phyloP scores from a whole-genome alignment of 805 yeast species.

The Yamadazyma scolyti region DNA sequence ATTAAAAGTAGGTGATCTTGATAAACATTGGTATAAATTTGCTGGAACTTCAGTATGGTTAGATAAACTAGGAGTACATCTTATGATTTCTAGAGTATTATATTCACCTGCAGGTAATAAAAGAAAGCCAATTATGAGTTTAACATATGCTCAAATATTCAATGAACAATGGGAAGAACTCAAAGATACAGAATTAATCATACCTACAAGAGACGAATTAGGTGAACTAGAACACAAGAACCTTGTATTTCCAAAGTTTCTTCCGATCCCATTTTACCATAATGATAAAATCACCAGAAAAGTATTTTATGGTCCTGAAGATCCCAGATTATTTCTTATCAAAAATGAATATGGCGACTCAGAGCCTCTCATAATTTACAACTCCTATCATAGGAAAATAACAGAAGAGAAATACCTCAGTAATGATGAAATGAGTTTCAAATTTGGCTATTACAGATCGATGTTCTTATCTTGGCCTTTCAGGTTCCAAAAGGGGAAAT shows the following conservation, averaged over 20 bases:
- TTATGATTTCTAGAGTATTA: slow-evolving; percentile 41
- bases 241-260: slow-evolving; percentile 21
- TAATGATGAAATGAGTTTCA: slow-evolving; percentile 16
- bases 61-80: slow-evolving; percentile 45
- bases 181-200: slow-evolving; percentile 17
- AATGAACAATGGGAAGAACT: slow-evolving; percentile 47
- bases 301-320: slow-evolving; percentile 43
- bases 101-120: slow-evolving; percentile 28
- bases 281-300: slow-evolving; percentile 17
- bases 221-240: slow-evolving; percentile 3
- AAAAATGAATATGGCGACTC: slow-evolving; percentile 28
- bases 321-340: slow-evolving; percentile 41
- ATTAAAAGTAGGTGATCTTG: slow-evolving; percentile 14
- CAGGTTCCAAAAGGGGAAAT: slow-evolving; percentile 23
- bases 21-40: slow-evolving; percentile 41
- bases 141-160: slow-evolving; percentile 43
- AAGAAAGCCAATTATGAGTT: slow-evolving; percentile 35
- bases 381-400: slow-evolving; percentile 21
- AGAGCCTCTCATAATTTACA: slow-evolving; percentile 48
- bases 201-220: slow-evolving; percentile 14
- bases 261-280: slow-evolving; percentile 30
- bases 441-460: slow-evolving; percentile 17
- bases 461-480: slow-evolving; percentile 33
- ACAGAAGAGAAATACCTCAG: slow-evolving; percentile 6
- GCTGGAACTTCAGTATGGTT: slow-evolving; percentile 54